Evolutionary conservation across 345 rosid genomes (phyloP).

Genomic region (Bruguiera parviflora): DNA sequence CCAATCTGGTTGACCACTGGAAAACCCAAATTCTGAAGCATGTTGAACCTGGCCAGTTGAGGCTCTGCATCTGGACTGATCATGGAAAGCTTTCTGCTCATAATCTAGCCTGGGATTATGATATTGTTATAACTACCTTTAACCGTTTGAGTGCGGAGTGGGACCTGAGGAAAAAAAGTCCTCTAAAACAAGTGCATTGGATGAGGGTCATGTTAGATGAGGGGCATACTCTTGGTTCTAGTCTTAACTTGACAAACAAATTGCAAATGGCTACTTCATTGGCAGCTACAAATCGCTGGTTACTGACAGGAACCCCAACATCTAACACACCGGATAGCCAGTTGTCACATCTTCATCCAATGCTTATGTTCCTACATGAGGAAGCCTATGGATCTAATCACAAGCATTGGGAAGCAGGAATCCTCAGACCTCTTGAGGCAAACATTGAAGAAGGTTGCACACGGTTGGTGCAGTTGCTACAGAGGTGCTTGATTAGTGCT

Average conservation of each 20-base stretch:
- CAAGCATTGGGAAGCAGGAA: slow-evolving; percentile 87
- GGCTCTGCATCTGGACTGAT: slow-evolving; percentile 72
- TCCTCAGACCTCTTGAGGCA: slow-evolving; percentile 89
- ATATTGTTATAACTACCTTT: slow-evolving; percentile 88
- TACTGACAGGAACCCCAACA: slow-evolving; percentile 96
- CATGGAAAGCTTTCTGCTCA: slow-evolving; percentile 63
- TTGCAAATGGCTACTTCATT: slow-evolving; percentile 93
- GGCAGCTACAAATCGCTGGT: slow-evolving; percentile 78
- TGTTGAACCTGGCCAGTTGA: slow-evolving; percentile 70
- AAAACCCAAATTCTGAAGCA: slow-evolving; percentile 79
- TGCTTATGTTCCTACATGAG: slow-evolving; percentile 91
- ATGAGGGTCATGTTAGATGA: slow-evolving; percentile 89
- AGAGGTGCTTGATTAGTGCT: slow-evolving; percentile 89
- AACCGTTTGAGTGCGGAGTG: slow-evolving; percentile 94
- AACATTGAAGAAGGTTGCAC: slow-evolving; percentile 85
- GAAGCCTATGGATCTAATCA: slow-evolving; percentile 77
- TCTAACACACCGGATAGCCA: slow-evolving; percentile 85
- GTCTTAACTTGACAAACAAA: slow-evolving; percentile 86
- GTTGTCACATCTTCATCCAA: slow-evolving; percentile 78
- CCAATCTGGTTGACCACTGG: slow-evolving; percentile 95
- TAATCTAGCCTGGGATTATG: slow-evolving; percentile 95
- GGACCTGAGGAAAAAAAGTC: slow-evolving; percentile 73
- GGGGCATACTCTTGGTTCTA: slow-evolving; percentile 98
- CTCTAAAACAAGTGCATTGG: slow-evolving; percentile 94
- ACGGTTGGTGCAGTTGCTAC: slow-evolving; percentile 67